Conservation (phyloP, 495 filamentous ascomycete species). For the Xylaria intraflava region DNA sequence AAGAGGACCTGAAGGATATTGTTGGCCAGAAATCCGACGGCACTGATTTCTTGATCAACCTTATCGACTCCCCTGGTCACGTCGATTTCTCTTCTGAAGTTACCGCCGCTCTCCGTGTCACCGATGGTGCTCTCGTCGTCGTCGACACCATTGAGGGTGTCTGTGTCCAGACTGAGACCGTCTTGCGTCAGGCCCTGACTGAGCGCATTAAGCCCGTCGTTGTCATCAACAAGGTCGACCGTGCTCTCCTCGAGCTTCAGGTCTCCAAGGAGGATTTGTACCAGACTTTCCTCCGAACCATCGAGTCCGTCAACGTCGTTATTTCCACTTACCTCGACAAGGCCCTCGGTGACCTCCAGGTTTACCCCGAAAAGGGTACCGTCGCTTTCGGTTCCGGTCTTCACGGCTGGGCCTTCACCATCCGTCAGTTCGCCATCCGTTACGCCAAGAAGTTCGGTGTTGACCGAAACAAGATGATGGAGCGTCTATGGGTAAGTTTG, state of each 20-base stretch:
- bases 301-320: conserved; percentile 99
- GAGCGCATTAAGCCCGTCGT: conserved; percentile 99
- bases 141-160: conserved; percentile 99
- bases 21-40: conserved; percentile 72
- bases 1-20: conserved; percentile 93
- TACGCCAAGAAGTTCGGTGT: conserved; percentile 99
- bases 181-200: conserved; percentile 96
- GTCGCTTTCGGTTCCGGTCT: conserved; percentile 99
- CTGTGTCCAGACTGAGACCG: conserved; percentile 99
- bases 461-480: conserved; percentile 99
- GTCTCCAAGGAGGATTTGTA: conserved; percentile 97
- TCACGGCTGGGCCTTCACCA: conserved; percentile 99
- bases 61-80: conserved; percentile 99
- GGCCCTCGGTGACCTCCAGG: conserved; percentile 92
- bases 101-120: conserved; percentile 98
- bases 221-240: conserved; percentile 99
- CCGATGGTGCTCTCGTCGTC: conserved; percentile 97
- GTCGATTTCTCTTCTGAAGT: conserved; percentile 99
- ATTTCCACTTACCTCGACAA: conserved; percentile 99
- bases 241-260: conserved; percentile 96
- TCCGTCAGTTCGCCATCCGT: conserved; percentile 92
- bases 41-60: conserved; percentile 97
- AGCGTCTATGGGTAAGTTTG: conserved; percentile 86
- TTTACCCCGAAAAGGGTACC: conserved; percentile 93
- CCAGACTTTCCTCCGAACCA: conserved; percentile 98